Percentiles rank a stretch among this genome's conserved stretches.
phyloP scores from a whole-genome alignment of 1,284 basidiomycete species.

The Ganoderma lingzhi region DNA sequence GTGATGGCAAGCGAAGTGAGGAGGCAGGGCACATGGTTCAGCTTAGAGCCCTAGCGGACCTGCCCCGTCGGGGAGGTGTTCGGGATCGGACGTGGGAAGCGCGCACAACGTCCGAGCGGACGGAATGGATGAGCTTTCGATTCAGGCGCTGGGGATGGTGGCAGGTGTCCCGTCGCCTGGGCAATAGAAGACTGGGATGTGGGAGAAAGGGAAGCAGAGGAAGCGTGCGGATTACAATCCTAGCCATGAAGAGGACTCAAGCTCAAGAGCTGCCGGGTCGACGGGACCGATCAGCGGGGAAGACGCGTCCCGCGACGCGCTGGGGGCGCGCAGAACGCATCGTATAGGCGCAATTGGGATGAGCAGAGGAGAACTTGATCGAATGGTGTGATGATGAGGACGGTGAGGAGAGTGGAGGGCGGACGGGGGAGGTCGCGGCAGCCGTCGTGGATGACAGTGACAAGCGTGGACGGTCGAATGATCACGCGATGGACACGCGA shows the following conservation, averaged over 20 bases:
- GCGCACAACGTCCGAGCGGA: conserved; percentile 24
- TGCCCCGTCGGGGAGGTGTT: conserved; percentile 10
- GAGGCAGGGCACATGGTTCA: conserved; percentile 19
- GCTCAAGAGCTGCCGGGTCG: conserved; percentile 19
- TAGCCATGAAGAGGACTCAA: conserved; percentile 20
- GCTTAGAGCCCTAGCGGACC: not conserved
- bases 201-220: conserved; percentile 25
- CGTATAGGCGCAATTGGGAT: not conserved
- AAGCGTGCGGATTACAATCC: conserved; percentile 5
- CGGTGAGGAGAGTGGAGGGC: not conserved
- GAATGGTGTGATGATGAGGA: not conserved
- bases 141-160: conserved; percentile 20
- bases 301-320: conserved; percentile 18
- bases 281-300: conserved; percentile 32
- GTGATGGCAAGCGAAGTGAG: conserved; percentile 12
- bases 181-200: conserved; percentile 26
- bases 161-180: conserved; percentile 34
- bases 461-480: conserved; percentile 12
- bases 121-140: conserved; percentile 13
- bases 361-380: not conserved
- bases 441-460: conserved; percentile 6
- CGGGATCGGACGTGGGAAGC: conserved; percentile 6
- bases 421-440: not conserved
- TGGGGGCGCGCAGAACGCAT: conserved; percentile 7
- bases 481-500: conserved; percentile 33